Evolutionary conservation across 257 asterid species (phyloP), one percentile per base, ranked within the genome.

Genomic region (Buddleja alternifolia): DNA sequence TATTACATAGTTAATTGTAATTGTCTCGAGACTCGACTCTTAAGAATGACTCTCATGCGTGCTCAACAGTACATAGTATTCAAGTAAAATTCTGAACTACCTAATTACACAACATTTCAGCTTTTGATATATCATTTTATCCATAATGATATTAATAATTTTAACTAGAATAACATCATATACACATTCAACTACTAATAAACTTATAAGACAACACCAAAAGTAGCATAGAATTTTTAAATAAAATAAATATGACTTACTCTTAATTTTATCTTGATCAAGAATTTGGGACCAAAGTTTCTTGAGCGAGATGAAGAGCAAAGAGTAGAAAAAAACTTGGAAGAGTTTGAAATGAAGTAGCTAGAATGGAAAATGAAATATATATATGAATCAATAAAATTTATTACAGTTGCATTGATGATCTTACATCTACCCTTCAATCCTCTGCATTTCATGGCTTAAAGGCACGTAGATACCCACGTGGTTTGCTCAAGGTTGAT

Each of bases 401-500:
- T 29, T 1, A 29, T 1, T 29, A 32, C 16, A 14, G 3, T 54
- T 39, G 46, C 17, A 21, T 25, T 34, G 60, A 20, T 39, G 42
- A 34, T 47, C 8, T 19, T 1, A 16, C 14, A 34, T 15, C 61
- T 67, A 37, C 63, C 54, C 2, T 10, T 25, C 63, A 14, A 32
- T 8, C 8, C 34, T 7, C 19, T 48, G 34, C 32, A 64, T 0
- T 46, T 32, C 32, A 64, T 3, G 4, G 14, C 23, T 48, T 7
- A 19, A 42, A 29, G 72, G 62, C 21, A 41, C 4, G 42, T 11
- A 60, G 68, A 19, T 42, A 48, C 1, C 61, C 79, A 68, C 75
- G 78, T 67, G 71, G 65, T 3, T 1, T 37, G 17, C n/a, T 39
- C 4, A 9, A 23, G 16, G 39, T 19, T 14, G 47, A 50, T 59